Percentiles rank a stretch among this genome's conserved stretches.
Evolutionary conservation across 805 yeast genomes (phyloP).

Genomic region (Saccharomyces jurei): DNA sequence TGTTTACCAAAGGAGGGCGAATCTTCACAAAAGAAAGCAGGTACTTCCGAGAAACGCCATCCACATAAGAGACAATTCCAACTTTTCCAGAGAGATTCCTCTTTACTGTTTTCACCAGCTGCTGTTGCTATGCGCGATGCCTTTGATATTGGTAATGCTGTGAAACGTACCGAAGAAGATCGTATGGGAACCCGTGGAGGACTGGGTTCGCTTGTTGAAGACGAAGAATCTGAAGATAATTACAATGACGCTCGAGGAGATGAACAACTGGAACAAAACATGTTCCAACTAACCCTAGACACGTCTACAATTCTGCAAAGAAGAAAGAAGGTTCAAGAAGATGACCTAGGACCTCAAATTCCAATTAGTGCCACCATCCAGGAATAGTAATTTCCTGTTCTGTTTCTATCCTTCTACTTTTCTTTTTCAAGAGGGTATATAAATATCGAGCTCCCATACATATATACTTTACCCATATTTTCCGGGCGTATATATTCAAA

Average conservation of each 20-base stretch:
- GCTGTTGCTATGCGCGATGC: conserved; percentile 80
- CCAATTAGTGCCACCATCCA: neutral
- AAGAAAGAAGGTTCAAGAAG: conserved; percentile 26
- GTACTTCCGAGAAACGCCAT: conserved; percentile 9
- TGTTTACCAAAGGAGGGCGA: conserved; percentile 6
- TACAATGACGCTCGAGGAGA: conserved; percentile 5
- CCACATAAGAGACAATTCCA: conserved; percentile 6
- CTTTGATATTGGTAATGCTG: conserved; percentile 78
- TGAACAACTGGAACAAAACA: conserved; percentile 15
- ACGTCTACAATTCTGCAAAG: conserved; percentile 36
- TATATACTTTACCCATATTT: neutral
- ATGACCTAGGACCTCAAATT: neutral
- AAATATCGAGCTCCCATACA: neutral
- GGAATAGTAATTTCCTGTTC: neutral
- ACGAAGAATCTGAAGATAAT: conserved; percentile 21
- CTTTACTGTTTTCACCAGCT: conserved; percentile 51
- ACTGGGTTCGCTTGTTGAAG: conserved; percentile 5
- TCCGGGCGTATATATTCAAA: neutral
- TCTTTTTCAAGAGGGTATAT: neutral
- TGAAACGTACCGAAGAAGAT: conserved; percentile 72
- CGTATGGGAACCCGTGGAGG: conserved; percentile 5
- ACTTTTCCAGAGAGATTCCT: conserved; percentile 12
- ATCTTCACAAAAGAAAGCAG: conserved; percentile 7
- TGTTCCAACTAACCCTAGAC: conserved; percentile 32
- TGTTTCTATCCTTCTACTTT: neutral